A percentile compares a stretch with the other conserved stretches of the same genome.
phyloP scores from a whole-genome alignment of 164 flowering plant genomes.

The Berberis vulgaris region DNA sequence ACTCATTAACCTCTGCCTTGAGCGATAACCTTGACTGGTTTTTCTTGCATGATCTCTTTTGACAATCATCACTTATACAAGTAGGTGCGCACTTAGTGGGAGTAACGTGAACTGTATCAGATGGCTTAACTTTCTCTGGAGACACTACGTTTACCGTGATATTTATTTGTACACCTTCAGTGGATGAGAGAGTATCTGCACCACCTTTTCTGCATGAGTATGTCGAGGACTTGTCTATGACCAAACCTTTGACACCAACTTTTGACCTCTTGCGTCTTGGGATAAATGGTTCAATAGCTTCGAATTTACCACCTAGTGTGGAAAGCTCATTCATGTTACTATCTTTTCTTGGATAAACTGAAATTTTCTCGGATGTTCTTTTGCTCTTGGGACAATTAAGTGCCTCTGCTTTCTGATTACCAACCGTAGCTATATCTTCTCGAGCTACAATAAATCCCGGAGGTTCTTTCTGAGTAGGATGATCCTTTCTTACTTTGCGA shows the following conservation, averaged over 20 bases:
- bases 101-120: not conserved
- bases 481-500: conserved; percentile 9
- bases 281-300: conserved; percentile 13
- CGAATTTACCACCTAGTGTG: conserved; percentile 4
- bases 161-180: not conserved
- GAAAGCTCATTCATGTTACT: conserved; percentile 12
- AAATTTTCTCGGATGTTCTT: conserved; percentile 25
- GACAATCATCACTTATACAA: conserved; percentile 57
- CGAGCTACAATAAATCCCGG: conserved; percentile 1
- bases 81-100: not conserved
- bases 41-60: conserved; percentile 38
- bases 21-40: conserved; percentile 29
- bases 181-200: conserved; percentile 1
- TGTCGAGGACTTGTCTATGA: conserved; percentile 6
- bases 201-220: conserved; percentile 8
- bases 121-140: not conserved
- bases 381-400: conserved; percentile 26
- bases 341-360: conserved; percentile 9
- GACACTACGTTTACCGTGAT: not conserved
- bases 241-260: not conserved
- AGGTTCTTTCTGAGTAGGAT: conserved; percentile 11
- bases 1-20: conserved; percentile 32
- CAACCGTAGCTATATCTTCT: conserved; percentile 4
- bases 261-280: conserved; percentile 14
- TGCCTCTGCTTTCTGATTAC: conserved; percentile 1